Evolutionary conservation across 768 basidiomycete genomes (phyloP).

Genomic region (Pholiota molesta): DNA sequence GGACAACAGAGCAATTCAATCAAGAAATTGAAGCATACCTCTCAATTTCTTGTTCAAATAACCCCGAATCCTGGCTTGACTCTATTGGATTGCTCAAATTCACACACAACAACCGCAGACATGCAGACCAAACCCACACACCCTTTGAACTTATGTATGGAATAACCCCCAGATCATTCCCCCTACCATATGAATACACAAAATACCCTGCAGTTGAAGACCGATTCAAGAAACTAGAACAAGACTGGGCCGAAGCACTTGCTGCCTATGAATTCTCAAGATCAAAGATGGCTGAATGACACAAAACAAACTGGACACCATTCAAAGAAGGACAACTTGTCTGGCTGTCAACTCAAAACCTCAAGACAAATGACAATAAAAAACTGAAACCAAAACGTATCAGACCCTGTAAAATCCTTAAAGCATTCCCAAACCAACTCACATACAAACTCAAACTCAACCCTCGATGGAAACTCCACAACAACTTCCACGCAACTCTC

Average conservation of each 20-base stretch:
- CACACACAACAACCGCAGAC: slow-evolving; percentile 19
- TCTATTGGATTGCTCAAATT: slow-evolving; percentile 15
- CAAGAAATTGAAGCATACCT: slow-evolving; percentile 27
- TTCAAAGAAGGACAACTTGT: slow-evolving; percentile 36
- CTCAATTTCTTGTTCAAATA: slow-evolving; percentile 8
- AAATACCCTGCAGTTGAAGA: slow-evolving; percentile 7
- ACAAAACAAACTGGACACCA: slow-evolving; percentile 35
- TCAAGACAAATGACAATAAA: slow-evolving; percentile 14
- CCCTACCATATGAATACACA: slow-evolving; percentile 10
- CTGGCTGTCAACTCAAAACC: slow-evolving; percentile 27
- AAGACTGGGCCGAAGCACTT: slow-evolving; percentile 16
- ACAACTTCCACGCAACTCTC: slow-evolving; percentile 19
- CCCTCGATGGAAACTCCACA: slow-evolving; percentile 13
- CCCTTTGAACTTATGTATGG: slow-evolving; percentile 27
- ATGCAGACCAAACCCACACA: slow-evolving; percentile 16
- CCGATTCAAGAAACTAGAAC: slow-evolving; percentile 1
- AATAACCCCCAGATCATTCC: slow-evolving; percentile 1
- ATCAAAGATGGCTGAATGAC: slow-evolving; percentile 25
- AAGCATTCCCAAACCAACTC: slow-evolving; percentile 15
- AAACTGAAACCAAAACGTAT: slow-evolving; percentile 14
- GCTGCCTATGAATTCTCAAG: slow-evolving; percentile 19
- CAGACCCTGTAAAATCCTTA: slow-evolving; percentile 21
- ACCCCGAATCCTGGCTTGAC: slow-evolving; percentile 17
- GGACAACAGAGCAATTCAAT: slow-evolving; percentile 24
- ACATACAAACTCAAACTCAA: slow-evolving; percentile 21